A percentile compares a stretch with the other conserved stretches of the same genome.
phyloP scores from a whole-genome alignment of 495 filamentous ascomycete genomes.

The Rostrohypoxylon terebratum region DNA sequence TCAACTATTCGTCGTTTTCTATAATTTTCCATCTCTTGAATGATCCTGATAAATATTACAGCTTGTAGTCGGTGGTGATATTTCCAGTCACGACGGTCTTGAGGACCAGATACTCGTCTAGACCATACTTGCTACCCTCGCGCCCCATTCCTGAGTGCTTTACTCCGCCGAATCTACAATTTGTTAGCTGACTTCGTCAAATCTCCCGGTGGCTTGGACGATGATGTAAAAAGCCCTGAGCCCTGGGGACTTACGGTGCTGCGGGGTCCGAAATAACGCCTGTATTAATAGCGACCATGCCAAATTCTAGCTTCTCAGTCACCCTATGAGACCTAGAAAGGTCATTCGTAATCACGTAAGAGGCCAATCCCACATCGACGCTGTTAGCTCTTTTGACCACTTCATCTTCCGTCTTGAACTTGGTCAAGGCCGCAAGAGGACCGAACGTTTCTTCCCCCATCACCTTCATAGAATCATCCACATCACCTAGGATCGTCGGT shows the following conservation, averaged over 20 bases:
- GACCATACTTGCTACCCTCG: slow-evolving; percentile 91
- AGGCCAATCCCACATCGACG: slow-evolving; percentile 82
- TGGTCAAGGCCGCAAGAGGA: slow-evolving; percentile 84
- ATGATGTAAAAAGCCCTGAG: too few species aligned
- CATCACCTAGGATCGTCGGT: slow-evolving; percentile 69
- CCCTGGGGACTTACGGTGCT: slow-evolving; percentile 62
- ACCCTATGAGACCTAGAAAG: slow-evolving; percentile 77
- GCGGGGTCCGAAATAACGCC: slow-evolving; percentile 85
- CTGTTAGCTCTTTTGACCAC: slow-evolving; percentile 82
- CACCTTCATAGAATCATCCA: slow-evolving; percentile 62
- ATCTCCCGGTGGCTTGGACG: background rate
- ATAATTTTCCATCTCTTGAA: too few species aligned
- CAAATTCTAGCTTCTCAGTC: slow-evolving; percentile 86
- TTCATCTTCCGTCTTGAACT: slow-evolving; percentile 84
- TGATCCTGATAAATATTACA: background rate
- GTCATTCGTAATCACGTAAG: slow-evolving; percentile 85
- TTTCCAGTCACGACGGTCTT: slow-evolving; percentile 74
- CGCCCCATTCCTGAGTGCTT: slow-evolving; percentile 93
- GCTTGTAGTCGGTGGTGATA: background rate
- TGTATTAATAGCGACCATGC: slow-evolving; percentile 91
- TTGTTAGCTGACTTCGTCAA: background rate
- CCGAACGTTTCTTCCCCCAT: slow-evolving; percentile 95
- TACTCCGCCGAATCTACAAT: slow-evolving; percentile 81
- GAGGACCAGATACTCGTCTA: slow-evolving; percentile 85
- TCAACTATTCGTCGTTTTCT: too few species aligned